Conservation (phyloP, 2,329 filamentous ascomycete species). For the Falciphora oryzae region DNA sequence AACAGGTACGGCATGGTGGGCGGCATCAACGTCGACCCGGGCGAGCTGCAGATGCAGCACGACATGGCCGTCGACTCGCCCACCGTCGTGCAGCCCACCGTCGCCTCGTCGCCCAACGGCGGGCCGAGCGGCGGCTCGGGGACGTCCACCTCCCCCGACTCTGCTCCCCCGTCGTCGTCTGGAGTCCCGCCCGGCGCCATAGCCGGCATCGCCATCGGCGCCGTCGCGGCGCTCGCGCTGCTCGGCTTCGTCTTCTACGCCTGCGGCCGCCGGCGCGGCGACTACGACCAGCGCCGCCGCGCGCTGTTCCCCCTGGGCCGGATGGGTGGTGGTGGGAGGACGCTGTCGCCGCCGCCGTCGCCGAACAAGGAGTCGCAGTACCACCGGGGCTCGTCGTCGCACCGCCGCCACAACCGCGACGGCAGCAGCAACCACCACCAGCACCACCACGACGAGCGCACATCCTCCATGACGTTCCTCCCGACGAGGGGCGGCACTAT, state of each 20-base stretch:
- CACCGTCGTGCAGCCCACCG: slow-evolving; percentile 7
- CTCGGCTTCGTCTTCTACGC: slow-evolving; percentile 5
- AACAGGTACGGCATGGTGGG: slow-evolving; percentile 37
- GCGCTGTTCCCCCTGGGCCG: not conserved
- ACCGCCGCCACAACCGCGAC: not conserved
- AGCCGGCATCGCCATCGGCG: slow-evolving; percentile 2
- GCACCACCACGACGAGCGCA: not conserved
- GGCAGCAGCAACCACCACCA: not conserved
- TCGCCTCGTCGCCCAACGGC: not conserved
- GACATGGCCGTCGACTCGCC: slow-evolving; percentile 9
- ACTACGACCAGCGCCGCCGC: no score
- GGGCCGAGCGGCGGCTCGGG: not conserved
- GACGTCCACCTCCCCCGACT: not conserved
- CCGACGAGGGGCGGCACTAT: slow-evolving; percentile 4
- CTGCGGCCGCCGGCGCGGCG: not conserved
- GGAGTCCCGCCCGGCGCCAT: not conserved
- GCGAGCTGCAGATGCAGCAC: slow-evolving; percentile 9
- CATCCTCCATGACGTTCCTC: slow-evolving; percentile 6
- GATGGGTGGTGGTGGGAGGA: not conserved
- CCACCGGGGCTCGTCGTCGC: not conserved
- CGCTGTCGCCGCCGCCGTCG: not conserved
- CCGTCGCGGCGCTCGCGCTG: not conserved
- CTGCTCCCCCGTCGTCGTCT: not conserved
- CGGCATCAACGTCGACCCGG: slow-evolving; percentile 30
- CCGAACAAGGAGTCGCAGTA: slow-evolving; percentile 4